These are phyloP conservation scores for Teunomyces kruisii DNA, from an alignment of 805 yeast genomes.

Conservation along the genomic window DNA sequence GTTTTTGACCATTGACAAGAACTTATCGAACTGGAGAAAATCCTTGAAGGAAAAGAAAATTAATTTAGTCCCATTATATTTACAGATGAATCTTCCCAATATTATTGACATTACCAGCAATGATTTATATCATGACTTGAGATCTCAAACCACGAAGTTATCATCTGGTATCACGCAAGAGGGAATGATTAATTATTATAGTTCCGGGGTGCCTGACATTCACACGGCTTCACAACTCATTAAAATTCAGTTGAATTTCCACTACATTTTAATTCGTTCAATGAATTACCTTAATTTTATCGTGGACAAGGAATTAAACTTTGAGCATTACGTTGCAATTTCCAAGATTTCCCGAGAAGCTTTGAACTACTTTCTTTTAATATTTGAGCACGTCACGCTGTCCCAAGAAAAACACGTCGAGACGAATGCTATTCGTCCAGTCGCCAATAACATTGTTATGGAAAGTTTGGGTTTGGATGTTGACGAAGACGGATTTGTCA, in stretches of 20 bases:
- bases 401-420: constrained; percentile 8
- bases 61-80: constrained; percentile 16
- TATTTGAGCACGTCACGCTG: constrained; percentile 30
- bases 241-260: constrained; percentile 45
- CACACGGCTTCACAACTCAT: constrained; percentile 38
- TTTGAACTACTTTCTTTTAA: constrained; percentile 34
- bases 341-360: constrained; percentile 39
- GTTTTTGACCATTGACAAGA: constrained; percentile 41
- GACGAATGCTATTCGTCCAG: constrained; percentile 2
- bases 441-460: constrained; percentile 24
- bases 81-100: constrained; percentile 27
- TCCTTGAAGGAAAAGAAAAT: constrained; percentile 31
- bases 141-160: constrained; percentile 11
- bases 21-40: constrained; percentile 41
- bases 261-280: constrained; percentile 41
- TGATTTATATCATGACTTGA: constrained; percentile 32
- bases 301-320: constrained; percentile 42
- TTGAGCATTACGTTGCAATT: constrained; percentile 32
- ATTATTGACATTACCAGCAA: constrained; percentile 20
- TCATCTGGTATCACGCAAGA: constrained; percentile 12
- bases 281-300: constrained; percentile 43
- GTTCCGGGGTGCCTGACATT: constrained; percentile 38
- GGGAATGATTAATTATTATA: constrained; percentile 22
- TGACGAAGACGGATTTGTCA: constrained; percentile 46
- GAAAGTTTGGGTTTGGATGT: constrained; percentile 40